phyloP scores from a whole-genome alignment of 1,139 yeast species.

The Protomyces pachydermus region DNA sequence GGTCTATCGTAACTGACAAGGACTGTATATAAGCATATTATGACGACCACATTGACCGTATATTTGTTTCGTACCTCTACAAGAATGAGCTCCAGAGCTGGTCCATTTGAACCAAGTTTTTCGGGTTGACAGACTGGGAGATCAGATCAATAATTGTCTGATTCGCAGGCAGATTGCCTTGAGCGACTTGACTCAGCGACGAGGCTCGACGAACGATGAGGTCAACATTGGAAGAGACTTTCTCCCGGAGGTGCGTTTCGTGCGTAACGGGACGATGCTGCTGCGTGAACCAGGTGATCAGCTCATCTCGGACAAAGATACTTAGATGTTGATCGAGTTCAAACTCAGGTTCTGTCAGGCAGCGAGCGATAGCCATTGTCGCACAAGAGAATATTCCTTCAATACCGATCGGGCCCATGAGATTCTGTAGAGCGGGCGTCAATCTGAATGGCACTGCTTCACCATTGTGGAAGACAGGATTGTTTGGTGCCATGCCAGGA shows the following conservation, averaged over 20 bases:
- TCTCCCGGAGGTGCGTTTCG: constrained; percentile 77
- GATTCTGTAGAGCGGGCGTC: constrained; percentile 89
- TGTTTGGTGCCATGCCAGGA: constrained; percentile 59
- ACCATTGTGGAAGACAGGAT: constrained; percentile 83
- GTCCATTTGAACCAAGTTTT: constrained; percentile 88
- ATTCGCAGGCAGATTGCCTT: constrained; percentile 75
- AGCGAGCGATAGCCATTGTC: constrained; percentile 77
- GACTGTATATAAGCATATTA: no score
- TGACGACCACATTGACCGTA: no score
- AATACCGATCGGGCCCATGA: constrained; percentile 86
- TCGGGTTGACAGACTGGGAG: constrained; percentile 92
- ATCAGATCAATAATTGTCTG: constrained; percentile 88
- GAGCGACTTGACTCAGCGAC: constrained; percentile 68
- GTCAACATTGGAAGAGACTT: constrained; percentile 84
- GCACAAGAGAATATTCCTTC: constrained; percentile 90
- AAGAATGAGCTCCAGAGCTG: constrained; percentile 95
- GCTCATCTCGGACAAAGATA: constrained; percentile 90
- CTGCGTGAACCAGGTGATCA: constrained; percentile 80
- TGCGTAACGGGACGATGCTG: constrained; percentile 62
- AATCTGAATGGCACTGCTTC: constrained; percentile 95
- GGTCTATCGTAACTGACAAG: no score
- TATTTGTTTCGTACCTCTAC: constrained; percentile 35
- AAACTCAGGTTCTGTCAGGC: constrained; percentile 76
- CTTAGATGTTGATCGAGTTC: constrained; percentile 50
- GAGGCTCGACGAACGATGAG: constrained; percentile 63